Conservation (phyloP, 805 yeast species). For the Myxozyma sirexii region DNA sequence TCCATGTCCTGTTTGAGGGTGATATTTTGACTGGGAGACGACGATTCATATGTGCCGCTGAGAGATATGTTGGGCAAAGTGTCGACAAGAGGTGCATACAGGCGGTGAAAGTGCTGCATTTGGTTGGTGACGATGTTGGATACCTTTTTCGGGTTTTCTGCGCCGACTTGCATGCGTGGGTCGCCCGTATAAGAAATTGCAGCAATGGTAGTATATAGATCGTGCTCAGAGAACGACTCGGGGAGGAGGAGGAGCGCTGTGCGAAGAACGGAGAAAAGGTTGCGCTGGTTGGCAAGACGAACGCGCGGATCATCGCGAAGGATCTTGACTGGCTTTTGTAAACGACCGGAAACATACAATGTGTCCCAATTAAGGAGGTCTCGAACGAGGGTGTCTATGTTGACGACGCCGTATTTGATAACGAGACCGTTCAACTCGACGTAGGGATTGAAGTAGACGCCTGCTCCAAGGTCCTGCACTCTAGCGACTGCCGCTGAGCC, state of each 20-base stretch:
- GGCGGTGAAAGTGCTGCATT: conserved; percentile 61
- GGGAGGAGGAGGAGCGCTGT: conserved; percentile 61
- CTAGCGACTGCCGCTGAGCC: conserved; percentile 62
- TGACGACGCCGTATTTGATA: conserved; percentile 86
- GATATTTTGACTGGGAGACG: conserved; percentile 20
- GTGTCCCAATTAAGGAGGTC: conserved; percentile 87
- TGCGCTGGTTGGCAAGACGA: conserved; percentile 69
- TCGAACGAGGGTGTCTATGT: conserved; percentile 57
- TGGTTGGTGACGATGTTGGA: conserved; percentile 83
- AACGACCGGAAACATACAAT: conserved; percentile 85
- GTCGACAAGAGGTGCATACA: conserved; percentile 69
- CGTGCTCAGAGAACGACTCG: conserved; percentile 56
- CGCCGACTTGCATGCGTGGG: conserved; percentile 77
- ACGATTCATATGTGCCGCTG: conserved; percentile 11
- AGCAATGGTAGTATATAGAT: conserved; percentile 76
- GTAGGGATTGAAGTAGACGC: conserved; percentile 92
- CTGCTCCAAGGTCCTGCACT: conserved; percentile 77
- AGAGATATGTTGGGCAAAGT: conserved; percentile 45
- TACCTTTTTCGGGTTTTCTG: conserved; percentile 86
- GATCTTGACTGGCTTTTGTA: conserved; percentile 90
- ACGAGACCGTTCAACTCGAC: conserved; percentile 61
- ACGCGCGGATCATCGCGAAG: conserved; percentile 66
- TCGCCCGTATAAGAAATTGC: conserved; percentile 87
- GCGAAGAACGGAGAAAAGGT: conserved; percentile 75
- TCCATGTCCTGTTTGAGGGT: conserved; percentile 44